Percentiles rank a stretch among this genome's conserved stretches.
Evolutionary conservation across 345 rosid species (phyloP).

Genomic region (Ricinus communis): DNA sequence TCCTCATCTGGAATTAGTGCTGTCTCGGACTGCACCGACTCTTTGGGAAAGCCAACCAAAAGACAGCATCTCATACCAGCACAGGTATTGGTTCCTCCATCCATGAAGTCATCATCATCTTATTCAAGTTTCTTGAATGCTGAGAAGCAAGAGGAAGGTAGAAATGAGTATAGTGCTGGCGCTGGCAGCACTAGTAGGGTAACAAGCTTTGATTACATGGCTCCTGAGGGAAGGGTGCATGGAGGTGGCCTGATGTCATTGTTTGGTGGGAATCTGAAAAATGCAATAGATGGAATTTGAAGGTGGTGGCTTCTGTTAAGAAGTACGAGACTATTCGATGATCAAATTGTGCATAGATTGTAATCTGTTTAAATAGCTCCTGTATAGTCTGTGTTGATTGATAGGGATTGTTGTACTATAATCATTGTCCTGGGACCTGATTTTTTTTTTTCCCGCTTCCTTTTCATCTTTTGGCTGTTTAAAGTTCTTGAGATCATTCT

Average conservation of each 20-base stretch:
- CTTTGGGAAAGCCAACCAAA: slow-evolving; percentile 49
- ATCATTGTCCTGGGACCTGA: neutral
- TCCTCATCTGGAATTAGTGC: slow-evolving; percentile 61
- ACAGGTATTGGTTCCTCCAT: slow-evolving; percentile 83
- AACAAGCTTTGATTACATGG: slow-evolving; percentile 47
- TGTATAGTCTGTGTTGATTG: slow-evolving; percentile 12
- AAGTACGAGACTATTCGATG: neutral
- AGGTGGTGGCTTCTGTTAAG: slow-evolving; percentile 1
- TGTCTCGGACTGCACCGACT: slow-evolving; percentile 62
- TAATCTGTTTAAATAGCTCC: neutral
- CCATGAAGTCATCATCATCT: slow-evolving; percentile 68
- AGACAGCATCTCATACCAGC: slow-evolving; percentile 74
- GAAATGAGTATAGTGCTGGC: slow-evolving; percentile 23
- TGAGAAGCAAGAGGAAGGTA: slow-evolving; percentile 41
- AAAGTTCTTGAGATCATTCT: too few species aligned
- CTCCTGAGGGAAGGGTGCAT: slow-evolving; percentile 97
- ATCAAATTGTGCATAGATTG: slow-evolving; percentile 35
- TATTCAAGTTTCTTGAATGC: slow-evolving; percentile 33
- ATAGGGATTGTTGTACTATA: slow-evolving; percentile 7
- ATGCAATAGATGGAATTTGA: slow-evolving; percentile 55
- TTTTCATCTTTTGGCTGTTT: neutral
- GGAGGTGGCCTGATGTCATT: slow-evolving; percentile 92
- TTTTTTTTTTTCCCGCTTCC: neutral
- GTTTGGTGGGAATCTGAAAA: slow-evolving; percentile 66
- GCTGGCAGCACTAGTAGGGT: slow-evolving; percentile 25